A percentile compares a stretch with the other conserved stretches of the same genome.
phyloP scores from a whole-genome alignment of 192 early-diverging fungal genomes.

The Diversispora epigaea region DNA sequence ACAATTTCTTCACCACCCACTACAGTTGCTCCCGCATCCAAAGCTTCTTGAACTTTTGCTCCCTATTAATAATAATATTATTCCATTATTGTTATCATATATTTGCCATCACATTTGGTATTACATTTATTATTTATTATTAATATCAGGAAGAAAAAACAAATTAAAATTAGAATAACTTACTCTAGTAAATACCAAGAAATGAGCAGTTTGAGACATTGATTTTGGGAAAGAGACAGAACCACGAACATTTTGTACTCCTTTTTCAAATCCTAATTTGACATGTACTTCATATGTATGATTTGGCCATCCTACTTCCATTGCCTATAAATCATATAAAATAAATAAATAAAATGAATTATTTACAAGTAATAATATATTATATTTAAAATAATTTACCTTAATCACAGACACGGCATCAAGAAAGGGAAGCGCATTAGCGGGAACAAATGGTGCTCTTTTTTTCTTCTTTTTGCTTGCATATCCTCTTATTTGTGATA shows the following conservation, averaged over 20 bases:
- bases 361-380: background rate
- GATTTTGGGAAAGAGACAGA: constrained; percentile 71
- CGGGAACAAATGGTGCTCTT: constrained; percentile 31
- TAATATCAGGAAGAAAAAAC: too few species aligned
- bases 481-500: constrained; percentile 13
- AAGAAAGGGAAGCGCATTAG: constrained; percentile 41
- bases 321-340: constrained; percentile 43
- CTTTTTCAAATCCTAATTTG: constrained; percentile 68
- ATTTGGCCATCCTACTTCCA: constrained; percentile 64
- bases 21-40: constrained; percentile 72
- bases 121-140: too few species aligned
- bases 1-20: constrained; percentile 90
- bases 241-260: constrained; percentile 77
- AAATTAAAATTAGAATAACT: too few species aligned
- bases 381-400: constrained; percentile 38
- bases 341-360: background rate
- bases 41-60: constrained; percentile 77
- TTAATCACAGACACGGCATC: constrained; percentile 42
- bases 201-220: constrained; percentile 56
- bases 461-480: constrained; percentile 20
- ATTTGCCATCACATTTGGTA: too few species aligned
- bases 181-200: constrained; percentile 83
- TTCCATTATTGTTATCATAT: too few species aligned
- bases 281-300: constrained; percentile 69
- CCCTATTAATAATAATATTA: constrained; percentile 44